Evolutionary conservation across 257 asterid genomes (phyloP), one percentile per base, ranked within the genome.

Genomic region (Dorcoceras hygrometricum): DNA sequence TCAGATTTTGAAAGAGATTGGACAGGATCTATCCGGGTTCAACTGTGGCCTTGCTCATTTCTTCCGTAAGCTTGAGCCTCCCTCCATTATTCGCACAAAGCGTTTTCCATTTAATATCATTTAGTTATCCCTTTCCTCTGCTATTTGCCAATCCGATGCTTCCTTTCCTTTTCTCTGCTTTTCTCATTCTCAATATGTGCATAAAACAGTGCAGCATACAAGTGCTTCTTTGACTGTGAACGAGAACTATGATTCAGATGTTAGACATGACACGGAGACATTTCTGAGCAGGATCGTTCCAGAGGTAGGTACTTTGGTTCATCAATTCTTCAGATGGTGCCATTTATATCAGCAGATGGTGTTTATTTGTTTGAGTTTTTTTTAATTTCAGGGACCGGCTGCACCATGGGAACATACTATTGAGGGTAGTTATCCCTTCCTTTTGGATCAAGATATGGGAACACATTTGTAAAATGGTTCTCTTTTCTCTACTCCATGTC

Each of bases 211-310:
- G 86, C 99, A 93, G 76, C 99, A 93, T 72, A 93, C 97, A 8
- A 93, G 99, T 78, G 97, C 99, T 68, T 93, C 99, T n/a, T 79
- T 93, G 82, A 93, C 99, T 67, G 82, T 93, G 53, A 93, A 93
- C 63, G 97, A 93, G 73, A 93, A 93, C 64, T 93, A 90, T 29
- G 99, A 93, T 84, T 79, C 97, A 23, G 99, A 93, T 81, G 99
- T 93, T 27, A 89, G 94, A 75, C 82, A 79, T 12, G 96, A 93
- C 73, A 90, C 99, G 0, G 99, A 93, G 85, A 88, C 95, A 32
- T 93, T 93, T 77, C 80, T 93, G 71, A 90, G 75, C 82, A 86
- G 65, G 78, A 71, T 90, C 11, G 97, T 93, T 79, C 97, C 97
- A 23, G 97, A 93, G 97, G 97, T 92, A 75, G 57, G 4, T 1